These are phyloP conservation scores for Sphaerulina vaccinii DNA, from an alignment of 2,329 filamentous ascomycete species.

Conservation along the genomic window DNA sequence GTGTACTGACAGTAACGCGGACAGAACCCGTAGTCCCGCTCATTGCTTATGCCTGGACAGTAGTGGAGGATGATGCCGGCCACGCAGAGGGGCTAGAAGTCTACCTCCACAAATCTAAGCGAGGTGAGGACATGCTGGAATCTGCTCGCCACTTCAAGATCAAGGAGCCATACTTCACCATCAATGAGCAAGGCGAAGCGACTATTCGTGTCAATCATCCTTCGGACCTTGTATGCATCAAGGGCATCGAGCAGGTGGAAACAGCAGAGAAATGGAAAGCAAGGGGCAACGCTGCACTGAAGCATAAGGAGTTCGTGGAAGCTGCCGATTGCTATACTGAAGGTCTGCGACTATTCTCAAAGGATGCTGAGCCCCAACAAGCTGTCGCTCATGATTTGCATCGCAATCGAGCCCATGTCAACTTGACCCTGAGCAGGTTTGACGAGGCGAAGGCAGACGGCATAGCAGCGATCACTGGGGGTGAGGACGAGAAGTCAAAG, in stretches of 20 bases:
- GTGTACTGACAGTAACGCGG: constrained; percentile 25
- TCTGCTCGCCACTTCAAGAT: constrained; percentile 25
- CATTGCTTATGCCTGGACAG: constrained; percentile 28
- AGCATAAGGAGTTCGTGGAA: constrained; percentile 23
- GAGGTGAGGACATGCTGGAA: constrained; percentile 38
- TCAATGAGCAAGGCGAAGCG: constrained; percentile 31
- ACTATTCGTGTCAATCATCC: constrained; percentile 34
- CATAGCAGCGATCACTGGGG: constrained; percentile 9
- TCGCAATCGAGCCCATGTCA: constrained; percentile 19
- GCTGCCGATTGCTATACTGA: constrained; percentile 25
- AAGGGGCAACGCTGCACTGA: constrained; percentile 33
- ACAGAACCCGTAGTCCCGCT: constrained; percentile 23
- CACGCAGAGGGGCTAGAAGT: constrained; percentile 28
- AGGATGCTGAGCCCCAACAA: not conserved
- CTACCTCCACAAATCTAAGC: constrained; percentile 37
- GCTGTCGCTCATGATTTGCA: constrained; percentile 11
- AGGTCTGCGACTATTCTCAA: constrained; percentile 19
- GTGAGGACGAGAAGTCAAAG: constrained; percentile 11
- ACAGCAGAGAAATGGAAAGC: constrained; percentile 30
- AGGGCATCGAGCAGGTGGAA: not conserved
- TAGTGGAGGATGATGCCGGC: constrained; percentile 33
- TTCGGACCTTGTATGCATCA: constrained; percentile 26
- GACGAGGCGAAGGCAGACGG: constrained; percentile 18
- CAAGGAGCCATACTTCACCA: constrained; percentile 36
- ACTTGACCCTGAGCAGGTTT: constrained; percentile 15